Conservation (phyloP, 176 grass and related monocot genomes). For the Triticum aestivum region IWGSC_CS_RefSeq_v2.1 NC_057814.1:414931185-414931684, state of each 20-base stretch:
- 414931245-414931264: conserved; percentile 78
- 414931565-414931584: neutral
- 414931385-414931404: too few relatives aligned
- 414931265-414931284: conserved; percentile 71
- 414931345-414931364: conserved; percentile 22
- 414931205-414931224: conserved; percentile 83
- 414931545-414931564: neutral
- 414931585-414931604: neutral
- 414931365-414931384: too few relatives aligned
- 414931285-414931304: conserved; percentile 71
- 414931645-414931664: neutral
- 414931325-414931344: conserved; percentile 72
- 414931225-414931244: conserved; percentile 91
- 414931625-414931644: neutral
- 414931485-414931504: too few relatives aligned
- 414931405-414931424: too few relatives aligned
- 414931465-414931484: too few relatives aligned
- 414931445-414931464: too few relatives aligned
- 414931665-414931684: neutral
- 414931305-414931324: conserved; percentile 87
- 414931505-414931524: too few relatives aligned
- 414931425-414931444: too few relatives aligned
- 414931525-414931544: too few relatives aligned
- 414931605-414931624: neutral
- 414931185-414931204: conserved; percentile 59